Evolutionary conservation across 129 eudicot species (phyloP).

Genomic region (Dittrichia graveolens): DNA sequence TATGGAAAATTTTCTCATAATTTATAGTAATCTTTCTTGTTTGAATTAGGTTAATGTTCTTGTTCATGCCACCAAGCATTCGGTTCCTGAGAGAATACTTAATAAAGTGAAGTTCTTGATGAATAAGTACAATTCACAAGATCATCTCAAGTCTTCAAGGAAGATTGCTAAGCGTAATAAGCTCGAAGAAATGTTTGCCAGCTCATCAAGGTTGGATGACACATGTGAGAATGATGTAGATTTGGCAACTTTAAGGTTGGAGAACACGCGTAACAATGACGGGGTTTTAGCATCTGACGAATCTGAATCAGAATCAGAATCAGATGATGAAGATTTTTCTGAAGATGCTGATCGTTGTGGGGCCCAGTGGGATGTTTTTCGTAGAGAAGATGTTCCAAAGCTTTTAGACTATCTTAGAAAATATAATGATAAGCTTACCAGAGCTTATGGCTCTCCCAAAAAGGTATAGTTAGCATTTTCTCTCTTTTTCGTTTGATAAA

Average conservation of each 20-base stretch:
- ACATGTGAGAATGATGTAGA: constrained; percentile 29
- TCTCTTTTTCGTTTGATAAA: neutral
- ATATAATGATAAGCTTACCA: constrained; percentile 49
- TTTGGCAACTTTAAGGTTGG: constrained; percentile 32
- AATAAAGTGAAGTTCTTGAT: constrained; percentile 44
- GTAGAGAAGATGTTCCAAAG: constrained; percentile 75
- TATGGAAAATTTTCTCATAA: neutral
- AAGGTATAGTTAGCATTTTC: constrained; percentile 37
- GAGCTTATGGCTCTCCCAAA: constrained; percentile 36
- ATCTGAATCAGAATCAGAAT: constrained; percentile 38
- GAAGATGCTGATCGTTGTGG: constrained; percentile 40
- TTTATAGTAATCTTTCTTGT: neutral
- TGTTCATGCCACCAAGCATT: constrained; percentile 54
- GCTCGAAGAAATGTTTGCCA: constrained; percentile 30
- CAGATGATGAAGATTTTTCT: constrained; percentile 39
- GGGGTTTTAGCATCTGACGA: constrained; percentile 34
- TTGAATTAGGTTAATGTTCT: constrained; percentile 72
- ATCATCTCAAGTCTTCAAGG: constrained; percentile 30
- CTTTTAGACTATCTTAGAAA: constrained; percentile 66
- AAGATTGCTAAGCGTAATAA: constrained; percentile 30
- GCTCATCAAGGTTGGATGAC: constrained; percentile 33
- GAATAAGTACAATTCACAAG: constrained; percentile 39
- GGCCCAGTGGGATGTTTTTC: constrained; percentile 86
- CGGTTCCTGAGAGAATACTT: constrained; percentile 49
- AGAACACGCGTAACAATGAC: constrained; percentile 28